Evolutionary conservation across 2,329 filamentous ascomycete genomes (phyloP).

Genomic region (Tolypocladium nubicola): DNA sequence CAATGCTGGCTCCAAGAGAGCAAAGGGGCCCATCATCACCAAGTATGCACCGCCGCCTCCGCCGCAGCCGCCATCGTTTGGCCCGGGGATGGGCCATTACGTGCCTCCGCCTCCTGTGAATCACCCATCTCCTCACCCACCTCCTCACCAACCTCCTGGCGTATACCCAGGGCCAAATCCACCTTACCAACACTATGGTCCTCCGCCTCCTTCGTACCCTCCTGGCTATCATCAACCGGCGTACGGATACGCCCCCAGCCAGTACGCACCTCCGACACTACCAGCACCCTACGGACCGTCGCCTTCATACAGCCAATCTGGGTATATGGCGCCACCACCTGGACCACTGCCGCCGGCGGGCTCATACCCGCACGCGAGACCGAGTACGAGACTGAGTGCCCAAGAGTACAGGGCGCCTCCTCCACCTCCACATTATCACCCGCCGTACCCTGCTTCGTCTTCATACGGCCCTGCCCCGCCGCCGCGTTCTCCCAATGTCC

Average conservation of each 20-base stretch:
- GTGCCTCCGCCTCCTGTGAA: constrained; percentile 14
- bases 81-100: constrained; percentile 5
- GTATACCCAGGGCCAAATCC: not conserved
- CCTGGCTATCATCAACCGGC: constrained; percentile 14
- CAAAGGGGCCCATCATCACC: constrained; percentile 22
- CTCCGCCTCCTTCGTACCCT: constrained; percentile 8
- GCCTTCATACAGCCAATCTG: not conserved
- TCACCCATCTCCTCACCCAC: constrained; percentile 13
- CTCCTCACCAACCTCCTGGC: constrained; percentile 12
- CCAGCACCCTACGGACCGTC: not conserved
- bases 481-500: not conserved
- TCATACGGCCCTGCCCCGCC: not conserved
- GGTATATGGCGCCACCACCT: constrained; percentile 6
- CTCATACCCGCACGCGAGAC: not conserved
- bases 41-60: constrained; percentile 20
- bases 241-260: constrained; percentile 10
- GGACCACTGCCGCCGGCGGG: constrained; percentile 4
- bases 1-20: constrained; percentile 18
- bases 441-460: not conserved
- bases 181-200: not conserved
- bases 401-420: constrained; percentile 1
- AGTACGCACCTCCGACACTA: constrained; percentile 1
- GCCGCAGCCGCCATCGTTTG: constrained; percentile 6
- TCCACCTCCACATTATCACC: not conserved
- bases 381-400: not conserved